Evolutionary conservation across 495 filamentous ascomycete species (phyloP), one percentile per base, ranked within the genome.

Genomic region (Achaetomiella virescens): DNA sequence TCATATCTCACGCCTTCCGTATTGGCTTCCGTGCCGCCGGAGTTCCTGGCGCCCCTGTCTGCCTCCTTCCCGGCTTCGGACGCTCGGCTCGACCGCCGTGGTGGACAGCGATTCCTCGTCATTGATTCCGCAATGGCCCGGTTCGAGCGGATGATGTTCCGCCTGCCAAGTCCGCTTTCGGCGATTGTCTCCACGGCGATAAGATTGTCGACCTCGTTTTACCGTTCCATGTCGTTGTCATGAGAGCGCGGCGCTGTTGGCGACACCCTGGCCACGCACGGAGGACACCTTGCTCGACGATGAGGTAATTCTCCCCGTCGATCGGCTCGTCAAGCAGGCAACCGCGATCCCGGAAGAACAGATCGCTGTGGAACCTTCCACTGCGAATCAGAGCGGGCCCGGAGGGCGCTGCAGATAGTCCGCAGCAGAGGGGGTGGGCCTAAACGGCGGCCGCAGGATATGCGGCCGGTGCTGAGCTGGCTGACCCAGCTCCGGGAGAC

Each of bases 381-480:
- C 52, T 25, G 41, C 58, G 58, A 55, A 60, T 60, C 52, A 60
- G 29, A 60, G 58, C 58, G 52, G 51, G 58, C 42, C 58, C 41
- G 52, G 44, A 36, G 8, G 52, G n/a, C n/a, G 47, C 52, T 55
- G 43, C 52, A 37, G 52, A 33, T 24, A 41, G 49, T 27, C 57
- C 52, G 46, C 41, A 41, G 46, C 40, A 47, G 52, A 46, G 52
- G 52, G 52, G 38, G 47, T 60, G 58, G 52, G n/a, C 42, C 51
- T 59, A 46, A 36, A 50, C 49, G 33, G 31, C 21, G 51, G 48
- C 52, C 47, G 52, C 52, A 60, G 41, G 21, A 43, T 17, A 35
- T 1, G 41, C 41, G 38, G 48, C 49, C 49, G 57, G 50, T 43
- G 18, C n/a, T 45, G 48, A 17, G 12, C 41, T 36, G 31, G 3